A percentile compares a stretch with the other conserved stretches of the same genome.
These are phyloP conservation scores for Botrytis porri DNA, from an alignment of 2,329 filamentous ascomycete species.

Conservation along the genomic window DNA sequence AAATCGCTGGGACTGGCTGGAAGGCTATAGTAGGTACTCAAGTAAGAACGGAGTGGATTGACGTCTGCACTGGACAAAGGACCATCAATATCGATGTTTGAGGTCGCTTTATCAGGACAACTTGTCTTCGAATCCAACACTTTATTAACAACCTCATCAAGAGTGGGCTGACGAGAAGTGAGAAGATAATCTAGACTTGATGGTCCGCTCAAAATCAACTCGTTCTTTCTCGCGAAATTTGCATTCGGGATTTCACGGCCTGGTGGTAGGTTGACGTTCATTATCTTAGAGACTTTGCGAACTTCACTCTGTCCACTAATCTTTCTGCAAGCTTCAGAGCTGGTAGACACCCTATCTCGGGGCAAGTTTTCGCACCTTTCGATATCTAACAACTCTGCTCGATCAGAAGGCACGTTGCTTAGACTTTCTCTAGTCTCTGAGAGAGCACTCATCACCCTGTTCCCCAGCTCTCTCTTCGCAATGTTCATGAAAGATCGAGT, in stretches of 20 bases:
- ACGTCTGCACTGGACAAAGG: neutral
- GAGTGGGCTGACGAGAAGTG: slow-evolving; percentile 6
- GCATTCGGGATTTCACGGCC: slow-evolving; percentile 42
- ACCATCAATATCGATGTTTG: neutral
- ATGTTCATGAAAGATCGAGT: slow-evolving; percentile 10
- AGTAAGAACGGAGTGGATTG: slow-evolving; percentile 12
- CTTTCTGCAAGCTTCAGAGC: neutral
- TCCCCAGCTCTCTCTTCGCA: slow-evolving; percentile 3
- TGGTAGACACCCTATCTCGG: neutral
- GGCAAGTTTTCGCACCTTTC: neutral
- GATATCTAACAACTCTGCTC: neutral
- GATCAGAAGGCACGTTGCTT: neutral
- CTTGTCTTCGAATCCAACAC: neutral
- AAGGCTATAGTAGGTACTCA: neutral
- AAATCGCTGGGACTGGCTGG: slow-evolving; percentile 47
- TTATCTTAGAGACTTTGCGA: neutral
- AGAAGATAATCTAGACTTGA: slow-evolving; percentile 20
- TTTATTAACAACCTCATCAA: slow-evolving; percentile 9
- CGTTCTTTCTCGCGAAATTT: slow-evolving; percentile 46
- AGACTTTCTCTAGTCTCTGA: slow-evolving; percentile 7
- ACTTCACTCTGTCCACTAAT: neutral
- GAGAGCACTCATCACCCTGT: slow-evolving; percentile 16
- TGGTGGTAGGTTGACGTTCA: slow-evolving; percentile 18
- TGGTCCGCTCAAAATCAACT: slow-evolving; percentile 39
- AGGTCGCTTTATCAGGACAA: slow-evolving; percentile 3